Evolutionary conservation across 768 basidiomycete species (phyloP).

Genomic region (Tephrocybe sp.): DNA sequence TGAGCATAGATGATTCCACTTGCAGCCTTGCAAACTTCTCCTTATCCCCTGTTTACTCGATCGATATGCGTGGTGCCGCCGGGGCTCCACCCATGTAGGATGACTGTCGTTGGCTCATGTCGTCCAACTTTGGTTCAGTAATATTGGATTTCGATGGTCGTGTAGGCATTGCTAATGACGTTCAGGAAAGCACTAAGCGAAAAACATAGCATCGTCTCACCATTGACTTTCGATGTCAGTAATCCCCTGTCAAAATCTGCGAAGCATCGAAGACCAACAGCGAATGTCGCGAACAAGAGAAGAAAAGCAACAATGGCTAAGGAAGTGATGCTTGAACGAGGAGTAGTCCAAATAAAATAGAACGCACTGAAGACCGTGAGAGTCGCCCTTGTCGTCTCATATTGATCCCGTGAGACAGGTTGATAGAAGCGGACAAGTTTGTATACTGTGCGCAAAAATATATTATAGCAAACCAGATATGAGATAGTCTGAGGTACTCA

Average conservation of each 20-base stretch:
- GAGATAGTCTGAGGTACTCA: conserved; percentile 29
- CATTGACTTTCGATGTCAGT: conserved; percentile 64
- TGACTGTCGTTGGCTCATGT: conserved; percentile 45
- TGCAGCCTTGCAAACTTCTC: neutral
- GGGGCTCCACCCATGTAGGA: conserved; percentile 53
- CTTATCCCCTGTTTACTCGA: conserved; percentile 58
- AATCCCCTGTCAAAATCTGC: conserved; percentile 82
- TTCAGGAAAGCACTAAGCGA: conserved; percentile 27
- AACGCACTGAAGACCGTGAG: conserved; percentile 77
- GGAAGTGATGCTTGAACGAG: neutral
- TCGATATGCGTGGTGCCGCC: conserved; percentile 67
- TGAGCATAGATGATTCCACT: conserved; percentile 6
- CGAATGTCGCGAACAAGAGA: conserved; percentile 70
- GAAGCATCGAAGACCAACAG: conserved; percentile 76
- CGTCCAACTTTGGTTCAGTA: conserved; percentile 33
- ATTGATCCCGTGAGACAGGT: conserved; percentile 50
- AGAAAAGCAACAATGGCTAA: conserved; percentile 76
- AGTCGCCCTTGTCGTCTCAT: conserved; percentile 73
- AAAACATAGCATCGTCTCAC: conserved; percentile 46
- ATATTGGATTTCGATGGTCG: conserved; percentile 41
- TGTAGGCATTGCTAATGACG: conserved; percentile 46
- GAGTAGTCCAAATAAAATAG: neutral
- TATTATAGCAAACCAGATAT: conserved; percentile 16
- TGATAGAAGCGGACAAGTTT: conserved; percentile 84
- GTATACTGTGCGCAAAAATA: conserved; percentile 54